A percentile compares a stretch with the other conserved stretches of the same genome.
Conservation (phyloP, 2,329 filamentous ascomycete species). For the Colletotrichum chlorophyti region DNA sequence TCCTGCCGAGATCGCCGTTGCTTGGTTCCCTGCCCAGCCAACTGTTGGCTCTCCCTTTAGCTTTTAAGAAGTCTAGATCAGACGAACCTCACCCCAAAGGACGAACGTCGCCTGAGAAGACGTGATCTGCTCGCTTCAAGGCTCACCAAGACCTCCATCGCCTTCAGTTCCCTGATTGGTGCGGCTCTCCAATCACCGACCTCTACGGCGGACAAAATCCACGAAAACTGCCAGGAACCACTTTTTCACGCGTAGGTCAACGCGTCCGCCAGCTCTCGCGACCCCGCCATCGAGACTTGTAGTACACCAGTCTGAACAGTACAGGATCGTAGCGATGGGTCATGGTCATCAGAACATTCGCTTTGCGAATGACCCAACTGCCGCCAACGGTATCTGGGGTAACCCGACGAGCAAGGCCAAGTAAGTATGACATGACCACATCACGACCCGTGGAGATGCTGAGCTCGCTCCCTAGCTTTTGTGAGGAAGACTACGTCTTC, state of each 20-base stretch:
- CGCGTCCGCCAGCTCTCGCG: background rate
- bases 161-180: too few species aligned
- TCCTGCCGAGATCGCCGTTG: background rate
- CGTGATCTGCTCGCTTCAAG: too few species aligned
- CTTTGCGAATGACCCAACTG: conserved; percentile 42
- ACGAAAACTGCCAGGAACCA: too few species aligned
- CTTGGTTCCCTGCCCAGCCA: background rate
- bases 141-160: too few species aligned
- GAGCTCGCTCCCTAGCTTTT: conserved; percentile 16
- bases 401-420: conserved; percentile 48
- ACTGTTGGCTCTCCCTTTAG: background rate
- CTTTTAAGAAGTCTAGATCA: background rate
- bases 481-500: conserved; percentile 42
- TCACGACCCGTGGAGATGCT: background rate
- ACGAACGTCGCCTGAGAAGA: too few species aligned
- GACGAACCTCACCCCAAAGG: too few species aligned
- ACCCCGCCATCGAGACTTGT: background rate
- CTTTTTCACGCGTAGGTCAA: too few species aligned
- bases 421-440: conserved; percentile 33
- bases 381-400: conserved; percentile 44
- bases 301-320: background rate
- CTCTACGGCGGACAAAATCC: too few species aligned
- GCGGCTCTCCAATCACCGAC: too few species aligned
- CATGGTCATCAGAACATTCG: conserved; percentile 44
- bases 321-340: background rate